Base-by-base conservation (phyloP, 2,329 filamentous ascomycete genomes). In the Trichoderma simmonsii region DNA sequence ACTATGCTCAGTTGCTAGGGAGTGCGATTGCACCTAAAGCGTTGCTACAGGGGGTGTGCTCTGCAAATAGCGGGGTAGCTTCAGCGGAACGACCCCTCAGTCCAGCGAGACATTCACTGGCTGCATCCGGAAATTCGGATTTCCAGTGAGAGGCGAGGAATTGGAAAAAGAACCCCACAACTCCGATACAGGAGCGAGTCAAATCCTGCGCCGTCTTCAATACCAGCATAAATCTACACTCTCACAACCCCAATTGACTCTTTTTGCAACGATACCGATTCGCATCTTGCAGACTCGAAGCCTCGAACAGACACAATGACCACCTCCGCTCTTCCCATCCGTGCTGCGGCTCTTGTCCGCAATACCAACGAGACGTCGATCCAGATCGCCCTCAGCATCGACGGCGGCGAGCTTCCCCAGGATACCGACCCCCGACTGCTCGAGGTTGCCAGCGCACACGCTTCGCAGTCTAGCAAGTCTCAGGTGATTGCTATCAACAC, bases 281-380 rank as follows among this genome's bases (percentile, higher is more conserved):
- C 39, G 18, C 21, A 57, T 62, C 28, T 6, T n/a, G 11, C 48
- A 54, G n/a, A 51, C 3, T 32, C 28, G 3, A 60, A 32, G 4
- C 56, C 56, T 1, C 7, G 21, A 48, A 15, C 11, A 6, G 14
- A 34, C 34, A 51, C 36, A 69, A 71, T 72, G 70, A 64, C 54
- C 11, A 51, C 57, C 21, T 28, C 66, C 57, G 59, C 48, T 14
- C 34, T 36, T 36, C 51, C 68, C 56, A 32, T 71, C 39, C 72
- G 72, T 4, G 39, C 72, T 11, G 91, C 93, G 65, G 89, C 91
- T 70, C 85, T 98, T 77, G 90, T 92, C 75, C 94, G 96, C 81
- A 92, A 95, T 83, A 99, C 96, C 79, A 98, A 98, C 85, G 96
- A 99, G 86, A 99, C 96, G 80, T 97, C 97, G 81, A 97, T 99